Evolutionary conservation across 225 moss, liverwort and hornwort species (phyloP).

Genomic region (Sphagnum contortum): DNA sequence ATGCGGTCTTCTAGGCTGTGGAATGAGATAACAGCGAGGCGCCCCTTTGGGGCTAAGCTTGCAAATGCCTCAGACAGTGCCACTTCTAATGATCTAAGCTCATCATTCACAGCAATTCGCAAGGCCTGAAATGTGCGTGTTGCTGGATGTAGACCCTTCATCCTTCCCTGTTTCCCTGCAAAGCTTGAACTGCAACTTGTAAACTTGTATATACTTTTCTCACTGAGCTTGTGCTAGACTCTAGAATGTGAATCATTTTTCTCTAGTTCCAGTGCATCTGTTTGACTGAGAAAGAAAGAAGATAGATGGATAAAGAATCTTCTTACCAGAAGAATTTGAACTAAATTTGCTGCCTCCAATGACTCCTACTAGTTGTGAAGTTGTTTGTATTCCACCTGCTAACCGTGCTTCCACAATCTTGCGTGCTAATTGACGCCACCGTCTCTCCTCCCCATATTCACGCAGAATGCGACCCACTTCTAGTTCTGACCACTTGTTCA

Average conservation of each 20-base stretch:
- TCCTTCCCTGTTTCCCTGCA: conserved; percentile 61
- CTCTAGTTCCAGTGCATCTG: too few species aligned
- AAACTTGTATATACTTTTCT: too few species aligned
- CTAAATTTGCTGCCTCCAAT: conserved; percentile 72
- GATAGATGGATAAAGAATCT: conserved; percentile 10
- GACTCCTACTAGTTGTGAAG: conserved; percentile 67
- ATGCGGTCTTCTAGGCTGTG: conserved; percentile 96
- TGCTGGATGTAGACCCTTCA: conserved; percentile 78
- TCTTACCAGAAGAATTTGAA: conserved; percentile 10
- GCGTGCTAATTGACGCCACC: conserved; percentile 85
- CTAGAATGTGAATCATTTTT: too few species aligned
- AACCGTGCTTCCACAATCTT: conserved; percentile 75
- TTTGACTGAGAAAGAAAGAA: too few species aligned
- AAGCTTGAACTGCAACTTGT: neutral
- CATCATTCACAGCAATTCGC: conserved; percentile 96
- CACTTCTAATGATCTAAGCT: conserved; percentile 51
- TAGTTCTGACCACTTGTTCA: conserved; percentile 89
- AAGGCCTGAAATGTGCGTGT: conserved; percentile 91
- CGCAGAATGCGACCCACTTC: conserved; percentile 82
- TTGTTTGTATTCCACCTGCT: conserved; percentile 74
- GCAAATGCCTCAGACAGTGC: conserved; percentile 68
- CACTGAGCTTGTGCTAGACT: too few species aligned
- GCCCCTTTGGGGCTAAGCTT: conserved; percentile 57
- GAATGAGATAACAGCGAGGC: conserved; percentile 85
- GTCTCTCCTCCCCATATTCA: conserved; percentile 89